phyloP scores from a whole-genome alignment of 495 filamentous ascomycete species.

The Jackrogersella minutella region DNA sequence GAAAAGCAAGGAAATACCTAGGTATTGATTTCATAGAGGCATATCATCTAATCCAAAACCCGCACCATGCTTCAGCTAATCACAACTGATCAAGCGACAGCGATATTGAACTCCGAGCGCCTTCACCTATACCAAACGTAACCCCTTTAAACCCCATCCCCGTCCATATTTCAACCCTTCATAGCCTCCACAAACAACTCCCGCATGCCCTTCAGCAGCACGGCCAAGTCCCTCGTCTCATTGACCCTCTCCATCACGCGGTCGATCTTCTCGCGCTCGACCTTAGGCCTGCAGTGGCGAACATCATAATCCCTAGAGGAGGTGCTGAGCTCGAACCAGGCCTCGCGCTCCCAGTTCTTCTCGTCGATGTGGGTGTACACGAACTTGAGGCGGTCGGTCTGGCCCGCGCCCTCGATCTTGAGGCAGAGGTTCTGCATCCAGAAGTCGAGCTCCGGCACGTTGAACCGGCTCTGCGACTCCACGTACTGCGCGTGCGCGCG shows the following conservation, averaged over 20 bases:
- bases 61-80: background rate
- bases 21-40: too few species aligned
- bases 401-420: slow-evolving; percentile 87
- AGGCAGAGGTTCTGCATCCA: slow-evolving; percentile 92
- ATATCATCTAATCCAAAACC: background rate
- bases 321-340: slow-evolving; percentile 90
- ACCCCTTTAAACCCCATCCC: background rate
- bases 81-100: background rate
- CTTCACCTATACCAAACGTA: background rate
- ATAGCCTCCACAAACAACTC: slow-evolving; percentile 75
- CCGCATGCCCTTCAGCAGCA: slow-evolving; percentile 91
- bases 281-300: slow-evolving; percentile 76
- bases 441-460: slow-evolving; percentile 91
- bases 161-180: slow-evolving; percentile 45
- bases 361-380: slow-evolving; percentile 89
- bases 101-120: slow-evolving; percentile 15
- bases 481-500: slow-evolving; percentile 65
- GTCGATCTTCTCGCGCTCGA: slow-evolving; percentile 77
- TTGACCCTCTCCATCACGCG: slow-evolving; percentile 78
- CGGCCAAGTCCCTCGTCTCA: slow-evolving; percentile 80
- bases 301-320: slow-evolving; percentile 84
- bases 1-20: background rate
- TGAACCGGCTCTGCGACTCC: slow-evolving; percentile 81
- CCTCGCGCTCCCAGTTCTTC: slow-evolving; percentile 86
- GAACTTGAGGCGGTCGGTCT: slow-evolving; percentile 87